Evolutionary conservation across 352 stramenopile species (phyloP), one percentile per base, ranked within the genome.

Genomic region (Phytophthora uliginosa): DNA sequence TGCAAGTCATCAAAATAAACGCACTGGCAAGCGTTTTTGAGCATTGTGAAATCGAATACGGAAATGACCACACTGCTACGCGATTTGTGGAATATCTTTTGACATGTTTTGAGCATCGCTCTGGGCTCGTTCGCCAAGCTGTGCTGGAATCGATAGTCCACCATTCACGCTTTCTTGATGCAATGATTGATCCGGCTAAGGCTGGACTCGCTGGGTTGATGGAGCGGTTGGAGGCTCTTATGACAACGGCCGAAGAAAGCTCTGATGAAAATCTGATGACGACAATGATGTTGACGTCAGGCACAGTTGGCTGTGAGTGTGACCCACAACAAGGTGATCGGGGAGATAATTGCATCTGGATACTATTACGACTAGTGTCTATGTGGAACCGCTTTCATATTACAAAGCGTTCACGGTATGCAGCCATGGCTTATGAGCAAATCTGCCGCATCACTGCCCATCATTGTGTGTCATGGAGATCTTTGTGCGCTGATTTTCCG

Each of bases 321-420:
- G 67, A 82, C 28, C 53, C 76, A 10, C 56, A 74, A 7, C 51
- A 76, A 51, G 31, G 38, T 51, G 67, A 84, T 33, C 79, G 76
- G n/a, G 65, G 74, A 4, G 76, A 90, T 15, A 68, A 84, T 31
- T 81, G 85, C 34, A 74, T 89, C 17, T 89, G 72, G 72, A 73
- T 89, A 36, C 66, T 92, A 33, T 74, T 92, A 28, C 77, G 78
- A 0, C 60, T 93, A 34, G 69, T 80, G 5, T 79, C 74, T 33
- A 50, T 91, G 17, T 93, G 86, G 86, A 91, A 78, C 47, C 77
- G 74, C 22, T 81, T 76, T 33, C 59, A 73, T n/a, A 38, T 80
- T 34, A 47, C 66, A 22, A 71, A 81, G 50, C 68, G 74, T 7
- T 42, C 62, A 9, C 59, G 48, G 34, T 79, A 59, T 51, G 73